Evolutionary conservation across 2,329 filamentous ascomycete species (phyloP), one percentile per base, ranked within the genome.

Genomic region (Colletotrichum echinochloae): DNA sequence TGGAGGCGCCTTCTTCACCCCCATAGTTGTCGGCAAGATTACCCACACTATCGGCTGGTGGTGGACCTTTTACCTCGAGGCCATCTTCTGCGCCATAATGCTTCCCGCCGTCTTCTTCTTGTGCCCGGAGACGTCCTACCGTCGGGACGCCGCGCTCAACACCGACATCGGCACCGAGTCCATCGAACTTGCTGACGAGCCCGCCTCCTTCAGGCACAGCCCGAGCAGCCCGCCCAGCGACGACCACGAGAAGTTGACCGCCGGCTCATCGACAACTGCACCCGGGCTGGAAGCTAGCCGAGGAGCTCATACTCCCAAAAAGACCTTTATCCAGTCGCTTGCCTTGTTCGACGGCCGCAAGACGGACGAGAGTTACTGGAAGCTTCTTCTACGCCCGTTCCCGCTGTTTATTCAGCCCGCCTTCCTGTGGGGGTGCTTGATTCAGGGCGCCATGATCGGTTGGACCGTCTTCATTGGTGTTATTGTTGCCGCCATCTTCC

Each of bases 401-500:
- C 93, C 93, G 0, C 87, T 98, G 1, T 91, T 97, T 75, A 79
- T 92, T 8, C 95, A 98, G 78, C 95, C 94, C 0, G 93, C 93
- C 9, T 94, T 98, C 74, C 80, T 97, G 49, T 97, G 94, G 93
- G 86, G 85, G 30, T 86, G 85, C 76, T 84, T 98, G 4, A 93
- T 95, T 60, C 95, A 97, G 85, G 95, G 95, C 20, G 89, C 93
- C 5, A 89, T 97, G 77, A 97, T 98, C 76, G 95, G 95, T 73
- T 98, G 95, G 95, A 97, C 95, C 1, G 93, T 98, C 20, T 94
- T 98, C 77, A 95, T 97, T 74, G 92, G 93, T 66, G 91, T 96
- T 71, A 90, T 96, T 74, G 83, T 97, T 55, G 92, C 91, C n/a
- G 89, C 91, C 70, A 91, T 97, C 74, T 95, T 96, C 82, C 87